Base-by-base conservation (phyloP, 2,329 filamentous ascomycete species). In the Exserohilum turcica region DNA sequence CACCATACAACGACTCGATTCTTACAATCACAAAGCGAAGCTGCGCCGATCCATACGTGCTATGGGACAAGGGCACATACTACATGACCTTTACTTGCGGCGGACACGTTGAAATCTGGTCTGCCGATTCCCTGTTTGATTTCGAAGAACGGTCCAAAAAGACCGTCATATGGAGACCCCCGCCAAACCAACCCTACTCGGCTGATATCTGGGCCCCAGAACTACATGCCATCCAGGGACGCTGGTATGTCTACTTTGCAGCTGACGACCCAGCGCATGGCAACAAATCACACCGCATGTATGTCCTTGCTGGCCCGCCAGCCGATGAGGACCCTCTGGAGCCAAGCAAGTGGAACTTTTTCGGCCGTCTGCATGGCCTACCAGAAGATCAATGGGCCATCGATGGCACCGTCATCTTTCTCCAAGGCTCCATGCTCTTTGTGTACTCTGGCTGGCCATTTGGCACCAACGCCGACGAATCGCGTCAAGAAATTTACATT, bases 191-290 rank as follows among this genome's bases (percentile, higher is more conserved):
- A 8, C 66, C 71, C 15, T 79, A 77, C 73, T 76, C 74, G 6
- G 77, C 70, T 35, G 77, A 76, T 57, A 71, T 84, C 28, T 84
- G 82, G 82, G 82, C 82, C 0, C 82, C 82, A 0, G 82, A 84
- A 70, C 73, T 84, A 0, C 82, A 84, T 63, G 68, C 68, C 42
- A 72, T 84, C 21, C 68, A 77, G 32, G 78, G 77, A 0, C 75
- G 75, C 18, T 84, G 82, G 82, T 84, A 82, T 65, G 74, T 83
- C 54, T 84, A 84, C 66, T 80, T 74, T 64, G 79, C 71, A 3
- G 76, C 73, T 13, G 75, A 73, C 16, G 64, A 79, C 56, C 74
- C 74, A 1, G 54, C 63, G 35, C 61, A 75, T n/a, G 78, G 78
- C 46, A 80, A 80, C 64, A 67, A 67, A 15, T 72, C 71, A 0